These are phyloP conservation scores for Aristolochia californica DNA, from an alignment of 164 flowering plant genomes.

Conservation along the genomic window DNA sequence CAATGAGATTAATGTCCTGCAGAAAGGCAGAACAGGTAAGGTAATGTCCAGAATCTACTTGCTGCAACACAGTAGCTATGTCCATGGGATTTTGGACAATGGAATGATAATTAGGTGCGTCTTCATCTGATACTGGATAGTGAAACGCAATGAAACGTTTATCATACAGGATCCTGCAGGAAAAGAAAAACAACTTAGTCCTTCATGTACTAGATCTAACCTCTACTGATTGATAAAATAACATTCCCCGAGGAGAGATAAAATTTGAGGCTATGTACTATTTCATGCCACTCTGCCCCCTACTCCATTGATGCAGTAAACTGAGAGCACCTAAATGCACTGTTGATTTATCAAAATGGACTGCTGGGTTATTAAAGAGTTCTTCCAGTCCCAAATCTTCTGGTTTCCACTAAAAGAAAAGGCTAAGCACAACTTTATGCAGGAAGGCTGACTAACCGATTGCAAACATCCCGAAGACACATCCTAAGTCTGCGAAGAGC, in stretches of 20 bases:
- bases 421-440: neutral
- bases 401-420: neutral
- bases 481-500: slow-evolving; percentile 92
- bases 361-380: no score
- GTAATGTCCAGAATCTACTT: slow-evolving; percentile 84
- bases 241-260: neutral
- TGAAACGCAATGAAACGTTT: slow-evolving; percentile 87
- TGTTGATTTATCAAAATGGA: no score
- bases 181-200: neutral
- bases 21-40: slow-evolving; percentile 65
- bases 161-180: slow-evolving; percentile 85
- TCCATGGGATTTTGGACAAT: slow-evolving; percentile 96
- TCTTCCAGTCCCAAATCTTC: no score
- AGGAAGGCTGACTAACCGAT: slow-evolving; percentile 41
- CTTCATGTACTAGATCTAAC: neutral
- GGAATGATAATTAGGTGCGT: slow-evolving; percentile 91
- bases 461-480: slow-evolving; percentile 98
- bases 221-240: neutral
- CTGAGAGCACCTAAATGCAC: no score
- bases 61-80: slow-evolving; percentile 77
- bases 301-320: no score
- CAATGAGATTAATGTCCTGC: slow-evolving; percentile 82
- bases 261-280: neutral
- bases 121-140: slow-evolving; percentile 93
- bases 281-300: no score